These are phyloP conservation scores for Penicillium griseofulvum DNA, from an alignment of 2,329 filamentous ascomycete species.

Conservation along the genomic window DNA sequence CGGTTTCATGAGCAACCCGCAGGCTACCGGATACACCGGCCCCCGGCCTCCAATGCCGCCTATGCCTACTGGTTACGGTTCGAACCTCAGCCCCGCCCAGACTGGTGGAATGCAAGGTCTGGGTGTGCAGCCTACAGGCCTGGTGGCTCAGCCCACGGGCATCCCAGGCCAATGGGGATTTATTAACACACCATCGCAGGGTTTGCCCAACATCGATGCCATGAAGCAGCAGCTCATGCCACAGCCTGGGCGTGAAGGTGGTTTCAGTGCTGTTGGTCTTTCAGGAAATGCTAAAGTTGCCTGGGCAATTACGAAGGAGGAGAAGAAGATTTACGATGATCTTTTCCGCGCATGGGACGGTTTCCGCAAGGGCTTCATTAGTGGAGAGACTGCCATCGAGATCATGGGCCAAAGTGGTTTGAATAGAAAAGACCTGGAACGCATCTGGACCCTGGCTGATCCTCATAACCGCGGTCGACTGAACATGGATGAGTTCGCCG, in stretches of 20 bases:
- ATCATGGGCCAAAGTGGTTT: slow-evolving; percentile 96
- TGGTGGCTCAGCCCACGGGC: slow-evolving; percentile 94
- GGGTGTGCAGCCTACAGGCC: slow-evolving; percentile 81
- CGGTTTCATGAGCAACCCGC: slow-evolving; percentile 68
- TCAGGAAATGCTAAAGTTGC: slow-evolving; percentile 93
- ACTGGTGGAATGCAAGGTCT: slow-evolving; percentile 68
- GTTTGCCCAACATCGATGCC: slow-evolving; percentile 89
- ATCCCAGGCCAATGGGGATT: slow-evolving; percentile 96
- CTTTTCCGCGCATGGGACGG: slow-evolving; percentile 97
- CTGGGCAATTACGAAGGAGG: slow-evolving; percentile 98
- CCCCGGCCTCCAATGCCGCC: slow-evolving; percentile 75
- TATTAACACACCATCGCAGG: slow-evolving; percentile 86
- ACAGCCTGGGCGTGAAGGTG: slow-evolving; percentile 83
- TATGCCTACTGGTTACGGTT: slow-evolving; percentile 74
- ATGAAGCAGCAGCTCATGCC: slow-evolving; percentile 96
- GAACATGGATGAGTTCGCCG: slow-evolving; percentile 94
- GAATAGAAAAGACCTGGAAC: slow-evolving; percentile 83
- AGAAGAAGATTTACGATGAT: slow-evolving; percentile 94
- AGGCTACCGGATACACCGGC: slow-evolving; percentile 76
- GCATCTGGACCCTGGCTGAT: slow-evolving; percentile 92
- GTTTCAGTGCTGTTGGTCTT: slow-evolving; percentile 80
- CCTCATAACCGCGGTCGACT: slow-evolving; percentile 90
- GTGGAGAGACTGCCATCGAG: slow-evolving; percentile 88
- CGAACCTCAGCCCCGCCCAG: slow-evolving; percentile 56
- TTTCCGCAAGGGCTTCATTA: slow-evolving; percentile 86